phyloP scores from a whole-genome alignment of 768 basidiomycete genomes.

The Hypholoma sublateritium region DNA sequence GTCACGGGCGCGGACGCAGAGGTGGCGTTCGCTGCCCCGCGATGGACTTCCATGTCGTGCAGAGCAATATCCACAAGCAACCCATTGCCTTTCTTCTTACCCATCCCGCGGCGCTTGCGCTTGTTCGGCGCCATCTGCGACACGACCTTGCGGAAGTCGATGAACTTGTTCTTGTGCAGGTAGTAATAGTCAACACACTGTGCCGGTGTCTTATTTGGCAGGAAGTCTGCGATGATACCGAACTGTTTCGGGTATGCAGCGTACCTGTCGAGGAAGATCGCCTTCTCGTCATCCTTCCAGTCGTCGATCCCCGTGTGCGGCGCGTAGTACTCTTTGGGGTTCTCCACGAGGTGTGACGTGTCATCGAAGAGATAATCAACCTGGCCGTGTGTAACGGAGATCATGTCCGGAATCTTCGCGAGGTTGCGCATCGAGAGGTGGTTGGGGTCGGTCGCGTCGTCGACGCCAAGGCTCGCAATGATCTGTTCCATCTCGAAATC shows the following conservation, averaged over 20 bases:
- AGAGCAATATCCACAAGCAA: constrained; percentile 78
- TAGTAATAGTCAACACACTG: constrained; percentile 96
- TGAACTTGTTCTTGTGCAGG: constrained; percentile 84
- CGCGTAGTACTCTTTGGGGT: constrained; percentile 78
- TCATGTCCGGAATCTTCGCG: constrained; percentile 90
- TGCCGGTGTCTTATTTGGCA: constrained; percentile 81
- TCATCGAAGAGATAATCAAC: constrained; percentile 76
- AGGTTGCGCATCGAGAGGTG: constrained; percentile 84
- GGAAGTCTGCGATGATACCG: constrained; percentile 78
- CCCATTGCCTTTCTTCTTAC: constrained; percentile 81
- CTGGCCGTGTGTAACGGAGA: constrained; percentile 61
- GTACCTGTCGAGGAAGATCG: constrained; percentile 77
- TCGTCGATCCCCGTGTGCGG: constrained; percentile 72
- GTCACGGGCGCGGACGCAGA: constrained; percentile 31
- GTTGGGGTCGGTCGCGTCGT: constrained; percentile 90
- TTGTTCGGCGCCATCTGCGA: constrained; percentile 65
- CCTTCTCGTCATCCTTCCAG: constrained; percentile 87
- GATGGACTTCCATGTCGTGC: constrained; percentile 62
- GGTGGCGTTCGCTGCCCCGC: constrained; percentile 13
- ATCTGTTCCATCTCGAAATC: constrained; percentile 98
- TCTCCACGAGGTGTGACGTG: constrained; percentile 75
- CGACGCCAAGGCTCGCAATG: constrained; percentile 89
- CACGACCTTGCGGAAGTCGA: constrained; percentile 82
- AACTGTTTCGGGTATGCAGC: constrained; percentile 92
- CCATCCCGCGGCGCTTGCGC: constrained; percentile 57